phyloP scores from a whole-genome alignment of 768 basidiomycete genomes.

The Ramaria rubella region DNA sequence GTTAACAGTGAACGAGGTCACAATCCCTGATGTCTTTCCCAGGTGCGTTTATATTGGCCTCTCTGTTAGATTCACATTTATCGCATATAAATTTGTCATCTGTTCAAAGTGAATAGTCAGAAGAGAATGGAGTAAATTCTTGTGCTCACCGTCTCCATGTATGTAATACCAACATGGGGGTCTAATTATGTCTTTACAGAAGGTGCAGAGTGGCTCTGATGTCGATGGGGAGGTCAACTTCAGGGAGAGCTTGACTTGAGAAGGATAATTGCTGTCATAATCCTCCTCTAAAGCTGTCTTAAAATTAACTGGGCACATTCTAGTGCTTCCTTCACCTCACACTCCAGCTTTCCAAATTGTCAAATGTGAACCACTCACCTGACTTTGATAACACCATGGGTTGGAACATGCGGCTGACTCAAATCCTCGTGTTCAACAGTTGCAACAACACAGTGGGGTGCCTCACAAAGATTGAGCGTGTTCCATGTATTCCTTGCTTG shows the following conservation, averaged over 20 bases:
- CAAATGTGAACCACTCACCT: not conserved
- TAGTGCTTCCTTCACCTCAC: not conserved
- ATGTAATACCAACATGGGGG: conserved; percentile 2
- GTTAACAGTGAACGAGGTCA: not conserved
- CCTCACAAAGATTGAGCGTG: conserved; percentile 27
- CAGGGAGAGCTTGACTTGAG: not conserved
- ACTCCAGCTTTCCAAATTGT: not conserved
- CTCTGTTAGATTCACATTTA: not conserved
- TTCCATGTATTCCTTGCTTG: conserved; percentile 11
- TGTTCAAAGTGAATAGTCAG: not conserved
- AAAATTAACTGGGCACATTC: not conserved
- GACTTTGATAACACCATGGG: conserved; percentile 17
- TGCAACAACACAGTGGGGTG: conserved; percentile 18
- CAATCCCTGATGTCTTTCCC: no score
- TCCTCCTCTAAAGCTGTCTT: no score
- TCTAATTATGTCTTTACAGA: not conserved
- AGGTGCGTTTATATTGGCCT: no score
- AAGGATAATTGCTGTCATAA: not conserved
- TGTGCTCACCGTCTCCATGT: not conserved
- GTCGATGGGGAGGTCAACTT: no score
- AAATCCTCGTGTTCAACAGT: conserved; percentile 16
- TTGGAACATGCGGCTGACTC: conserved; percentile 21
- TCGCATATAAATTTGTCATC: not conserved
- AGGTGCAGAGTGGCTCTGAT: not conserved
- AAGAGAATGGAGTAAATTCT: not conserved